These are phyloP conservation scores for Trametopsis cervina DNA, from an alignment of 768 basidiomycete species.

Conservation along the genomic window DNA sequence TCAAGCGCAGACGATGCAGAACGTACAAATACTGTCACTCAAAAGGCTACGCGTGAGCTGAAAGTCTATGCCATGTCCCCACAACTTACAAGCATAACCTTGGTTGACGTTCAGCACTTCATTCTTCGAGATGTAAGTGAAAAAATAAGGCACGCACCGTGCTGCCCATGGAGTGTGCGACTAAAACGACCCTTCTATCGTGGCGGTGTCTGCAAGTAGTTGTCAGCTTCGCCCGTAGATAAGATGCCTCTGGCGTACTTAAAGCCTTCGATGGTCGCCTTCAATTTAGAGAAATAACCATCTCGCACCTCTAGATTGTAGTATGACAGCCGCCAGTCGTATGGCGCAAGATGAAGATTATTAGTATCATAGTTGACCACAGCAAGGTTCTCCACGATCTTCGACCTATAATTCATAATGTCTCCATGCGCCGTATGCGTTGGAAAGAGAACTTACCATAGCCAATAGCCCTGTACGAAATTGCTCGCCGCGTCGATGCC, in stretches of 20 bases:
- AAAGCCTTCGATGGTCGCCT: slow-evolving; percentile 74
- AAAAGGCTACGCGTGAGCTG: not conserved
- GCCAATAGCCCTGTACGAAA: slow-evolving; percentile 90
- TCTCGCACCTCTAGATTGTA: slow-evolving; percentile 91
- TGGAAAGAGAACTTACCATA: slow-evolving; percentile 48
- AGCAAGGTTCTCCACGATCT: slow-evolving; percentile 92
- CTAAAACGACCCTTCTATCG: slow-evolving; percentile 73
- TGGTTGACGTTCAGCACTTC: too few relatives aligned
- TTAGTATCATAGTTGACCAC: slow-evolving; percentile 91
- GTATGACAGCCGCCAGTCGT: slow-evolving; percentile 87
- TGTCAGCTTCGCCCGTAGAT: not conserved
- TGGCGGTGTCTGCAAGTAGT: slow-evolving; percentile 46
- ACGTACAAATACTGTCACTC: slow-evolving; percentile 76
- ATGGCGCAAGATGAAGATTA: slow-evolving; percentile 76
- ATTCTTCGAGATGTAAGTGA: not conserved
- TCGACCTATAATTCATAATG: slow-evolving; percentile 47
- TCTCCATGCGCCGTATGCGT: not conserved
- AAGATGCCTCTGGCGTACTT: slow-evolving; percentile 35
- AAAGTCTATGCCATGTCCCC: not conserved
- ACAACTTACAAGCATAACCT: slow-evolving; percentile 44
- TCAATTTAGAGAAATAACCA: slow-evolving; percentile 81
- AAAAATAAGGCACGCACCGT: slow-evolving; percentile 63
- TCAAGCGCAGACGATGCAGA: not conserved
- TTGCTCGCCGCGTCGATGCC: slow-evolving; percentile 86
- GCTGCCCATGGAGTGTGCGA: slow-evolving; percentile 83